Evolutionary conservation across 192 early-diverging fungal species (phyloP).

Genomic region (Phycomyces blakesleeanus): DNA sequence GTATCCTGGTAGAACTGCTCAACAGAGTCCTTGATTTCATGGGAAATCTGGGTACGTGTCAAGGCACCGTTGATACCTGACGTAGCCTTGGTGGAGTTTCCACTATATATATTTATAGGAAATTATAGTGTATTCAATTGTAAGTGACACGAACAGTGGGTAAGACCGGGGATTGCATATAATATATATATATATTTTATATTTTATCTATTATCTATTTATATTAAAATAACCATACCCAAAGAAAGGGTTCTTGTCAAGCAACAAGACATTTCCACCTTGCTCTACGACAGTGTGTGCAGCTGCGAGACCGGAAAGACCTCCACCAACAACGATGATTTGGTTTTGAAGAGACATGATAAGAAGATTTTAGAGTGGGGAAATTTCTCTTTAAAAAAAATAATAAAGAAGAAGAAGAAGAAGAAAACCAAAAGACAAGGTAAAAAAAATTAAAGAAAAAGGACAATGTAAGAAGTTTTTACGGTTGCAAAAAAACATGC

Average conservation of each 20-base stretch:
- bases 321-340: conserved; percentile 85
- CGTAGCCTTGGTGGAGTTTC: conserved; percentile 97
- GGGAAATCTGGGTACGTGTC: conserved; percentile 75
- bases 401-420: background rate
- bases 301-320: conserved; percentile 84
- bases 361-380: background rate
- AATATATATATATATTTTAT: no score
- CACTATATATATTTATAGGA: conserved; percentile 34
- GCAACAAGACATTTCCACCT: conserved; percentile 76
- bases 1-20: conserved; percentile 86
- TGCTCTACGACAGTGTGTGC: conserved; percentile 84
- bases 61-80: conserved; percentile 96
- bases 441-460: no score
- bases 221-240: conserved; percentile 39
- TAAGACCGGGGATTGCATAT: background rate
- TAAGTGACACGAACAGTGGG: background rate
- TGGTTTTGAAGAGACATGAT: conserved; percentile 45
- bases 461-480: no score
- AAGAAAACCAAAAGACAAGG: background rate
- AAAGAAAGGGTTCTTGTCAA: conserved; percentile 88
- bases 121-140: no score
- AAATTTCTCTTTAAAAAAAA: conserved; percentile 9
- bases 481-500: no score
- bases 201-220: background rate
- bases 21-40: conserved; percentile 73